These are phyloP conservation scores for Solanum appendiculatum DNA, from an alignment of 257 asterid species.

Conservation along the genomic window DNA sequence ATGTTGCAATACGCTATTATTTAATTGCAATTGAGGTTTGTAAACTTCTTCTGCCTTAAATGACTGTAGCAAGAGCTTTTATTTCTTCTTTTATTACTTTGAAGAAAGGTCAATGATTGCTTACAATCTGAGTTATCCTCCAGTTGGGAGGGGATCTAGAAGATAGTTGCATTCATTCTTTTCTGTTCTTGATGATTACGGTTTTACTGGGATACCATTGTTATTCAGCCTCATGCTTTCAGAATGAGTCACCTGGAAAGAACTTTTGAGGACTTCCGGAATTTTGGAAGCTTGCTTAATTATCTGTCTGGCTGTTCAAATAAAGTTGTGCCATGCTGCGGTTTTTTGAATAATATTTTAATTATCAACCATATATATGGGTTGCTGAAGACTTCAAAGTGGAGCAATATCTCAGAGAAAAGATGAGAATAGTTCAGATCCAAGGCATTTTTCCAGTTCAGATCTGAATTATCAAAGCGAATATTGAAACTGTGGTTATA, in stretches of 20 bases:
- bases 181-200: not conserved
- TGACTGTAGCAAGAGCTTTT: not conserved
- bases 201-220: not conserved
- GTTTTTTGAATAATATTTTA: not conserved
- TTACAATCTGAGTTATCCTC: not conserved
- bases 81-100: not conserved
- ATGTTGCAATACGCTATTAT: constrained; percentile 90
- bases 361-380: not conserved
- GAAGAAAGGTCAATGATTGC: not conserved
- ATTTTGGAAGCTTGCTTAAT: not conserved
- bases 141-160: not conserved
- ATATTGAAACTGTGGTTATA: not conserved
- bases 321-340: not conserved
- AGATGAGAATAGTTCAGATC: not conserved
- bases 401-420: not conserved
- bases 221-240: not conserved
- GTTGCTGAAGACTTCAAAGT: not conserved
- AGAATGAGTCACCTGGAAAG: not conserved
- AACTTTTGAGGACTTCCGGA: not conserved
- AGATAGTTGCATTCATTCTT: not conserved
- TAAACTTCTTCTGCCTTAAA: constrained; percentile 1
- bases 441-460: not conserved
- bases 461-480: not conserved
- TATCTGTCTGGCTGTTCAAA: not conserved
- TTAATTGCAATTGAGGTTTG: constrained; percentile 93